Evolutionary conservation across 768 basidiomycete species (phyloP), one percentile per base, ranked within the genome.

Genomic region (Termitomyces titanicus): DNA sequence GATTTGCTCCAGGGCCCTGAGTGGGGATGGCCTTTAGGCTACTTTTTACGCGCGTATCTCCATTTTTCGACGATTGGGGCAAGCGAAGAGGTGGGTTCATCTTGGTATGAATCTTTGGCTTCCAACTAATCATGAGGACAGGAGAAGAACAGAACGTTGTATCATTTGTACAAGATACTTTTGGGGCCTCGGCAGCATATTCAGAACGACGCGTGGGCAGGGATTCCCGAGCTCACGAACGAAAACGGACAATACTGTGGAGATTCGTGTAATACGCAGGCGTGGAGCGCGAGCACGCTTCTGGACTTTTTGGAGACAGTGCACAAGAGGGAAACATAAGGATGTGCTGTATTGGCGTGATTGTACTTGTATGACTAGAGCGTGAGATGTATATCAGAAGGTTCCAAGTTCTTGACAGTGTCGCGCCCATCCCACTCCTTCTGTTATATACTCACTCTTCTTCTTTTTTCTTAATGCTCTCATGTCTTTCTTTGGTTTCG

Each of bases 1-100:
- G 55, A 60, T 53, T 64, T 31, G 61, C 43, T 50, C 18, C 57
- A 94, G 85, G 93, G 92, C 17, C 93, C 93, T 4, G 92, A 94
- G 66, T 97, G 93, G 94, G 89, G 88, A 10, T 96, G 94, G 93
- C 93, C 93, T 11, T 72, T 93, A 42, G 97, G 97, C 3, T 98
- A 94, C 74, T 98, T 97, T 80, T 72, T 98, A 59, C 85, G 93
- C 47, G 94, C 97, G 0, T 97, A 93, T 71, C 79, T 98, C 43
- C 71, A 92, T 67, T 98, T 98, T 68, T 93, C 97, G 67, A 82
- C 76, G 12, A 72, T 73, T 12, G 92, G 91, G 2, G 73, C 70
- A 3, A 38, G 88, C 22, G 83, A 85, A 68, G 69, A 84, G 66
- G 92, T 92, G 55, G 53, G 85, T 74, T 31, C 4, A 33, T 25